Conservation (phyloP, 495 filamentous ascomycete genomes). For the Hypoxylon trugodes region DNA sequence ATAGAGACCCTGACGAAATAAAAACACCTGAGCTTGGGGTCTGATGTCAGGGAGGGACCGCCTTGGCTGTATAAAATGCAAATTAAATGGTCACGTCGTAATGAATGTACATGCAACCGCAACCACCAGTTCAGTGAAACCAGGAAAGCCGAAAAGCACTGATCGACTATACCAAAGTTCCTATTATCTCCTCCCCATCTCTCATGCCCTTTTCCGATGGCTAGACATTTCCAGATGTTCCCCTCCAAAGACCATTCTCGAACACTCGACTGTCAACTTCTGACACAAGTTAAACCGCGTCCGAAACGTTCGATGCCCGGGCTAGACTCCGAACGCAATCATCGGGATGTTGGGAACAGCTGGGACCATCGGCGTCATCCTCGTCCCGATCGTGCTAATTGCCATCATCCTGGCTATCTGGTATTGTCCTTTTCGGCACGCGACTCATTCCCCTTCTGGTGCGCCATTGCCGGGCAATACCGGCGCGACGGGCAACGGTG, state of each 20-base stretch:
- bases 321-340: not conserved
- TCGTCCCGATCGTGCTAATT: constrained; percentile 29
- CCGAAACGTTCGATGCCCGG: constrained; percentile 13
- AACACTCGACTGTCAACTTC: not conserved
- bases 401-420: constrained; percentile 32
- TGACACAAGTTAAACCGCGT: not conserved
- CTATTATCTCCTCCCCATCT: not conserved
- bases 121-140: constrained; percentile 19
- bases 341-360: constrained; percentile 32
- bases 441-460: not conserved
- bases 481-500: not conserved
- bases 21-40: constrained; percentile 4
- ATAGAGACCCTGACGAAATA: not conserved
- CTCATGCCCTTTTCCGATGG: not conserved
- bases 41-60: constrained; percentile 11
- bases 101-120: constrained; percentile 15
- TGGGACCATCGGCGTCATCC: constrained; percentile 25
- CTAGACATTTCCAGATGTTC: not conserved
- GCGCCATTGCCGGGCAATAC: no score
- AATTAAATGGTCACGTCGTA: constrained; percentile 35
- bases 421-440: constrained; percentile 30
- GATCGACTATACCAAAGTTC: constrained; percentile 8
- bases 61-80: constrained; percentile 29
- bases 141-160: constrained; percentile 21
- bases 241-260: not conserved